These are phyloP conservation scores for Fusarium staphyleae DNA, from an alignment of 2,329 filamentous ascomycete genomes.

Conservation along the genomic window DNA sequence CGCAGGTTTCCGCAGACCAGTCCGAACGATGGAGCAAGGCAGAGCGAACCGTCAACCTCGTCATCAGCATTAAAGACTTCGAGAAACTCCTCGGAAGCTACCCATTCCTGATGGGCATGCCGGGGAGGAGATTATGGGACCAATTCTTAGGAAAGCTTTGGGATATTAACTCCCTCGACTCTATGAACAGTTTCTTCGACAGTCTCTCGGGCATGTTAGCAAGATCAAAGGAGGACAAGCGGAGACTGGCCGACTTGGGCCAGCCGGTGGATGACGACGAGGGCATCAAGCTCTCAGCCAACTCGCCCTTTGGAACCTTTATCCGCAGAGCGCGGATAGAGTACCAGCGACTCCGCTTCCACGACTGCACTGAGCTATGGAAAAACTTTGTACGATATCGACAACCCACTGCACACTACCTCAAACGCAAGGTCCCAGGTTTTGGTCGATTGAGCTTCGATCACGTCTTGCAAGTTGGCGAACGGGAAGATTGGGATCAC, in stretches of 20 bases:
- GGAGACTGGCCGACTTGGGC: conserved; percentile 58
- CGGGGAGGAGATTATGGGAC: conserved; percentile 87
- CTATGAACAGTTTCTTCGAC: conserved; percentile 78
- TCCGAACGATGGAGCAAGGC: conserved; percentile 55
- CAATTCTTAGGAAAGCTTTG: conserved; percentile 82
- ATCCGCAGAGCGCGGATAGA: conserved; percentile 79
- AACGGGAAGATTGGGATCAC: conserved; percentile 57
- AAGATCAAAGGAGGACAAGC: conserved; percentile 67
- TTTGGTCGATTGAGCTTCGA: conserved; percentile 66
- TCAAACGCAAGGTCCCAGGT: conserved; percentile 68
- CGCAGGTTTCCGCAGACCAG: conserved; percentile 41
- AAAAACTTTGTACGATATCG: conserved; percentile 82
- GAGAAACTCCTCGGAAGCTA: conserved; percentile 63
- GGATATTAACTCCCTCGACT: conserved; percentile 82
- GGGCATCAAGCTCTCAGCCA: conserved; percentile 70
- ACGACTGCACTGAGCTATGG: conserved; percentile 82
- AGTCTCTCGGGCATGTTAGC: conserved; percentile 63
- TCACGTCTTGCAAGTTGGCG: conserved; percentile 58
- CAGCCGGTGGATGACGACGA: conserved; percentile 55
- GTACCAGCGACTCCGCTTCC: conserved; percentile 80
- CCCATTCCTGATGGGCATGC: conserved; percentile 63
- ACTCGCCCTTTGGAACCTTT: conserved; percentile 83
- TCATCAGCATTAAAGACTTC: conserved; percentile 64
- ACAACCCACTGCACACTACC: conserved; percentile 72
- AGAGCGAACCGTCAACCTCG: conserved; percentile 58